Evolutionary conservation across 2,329 filamentous ascomycete species (phyloP), one percentile per base, ranked within the genome.

Genomic region (Emergomyces orientalis): DNA sequence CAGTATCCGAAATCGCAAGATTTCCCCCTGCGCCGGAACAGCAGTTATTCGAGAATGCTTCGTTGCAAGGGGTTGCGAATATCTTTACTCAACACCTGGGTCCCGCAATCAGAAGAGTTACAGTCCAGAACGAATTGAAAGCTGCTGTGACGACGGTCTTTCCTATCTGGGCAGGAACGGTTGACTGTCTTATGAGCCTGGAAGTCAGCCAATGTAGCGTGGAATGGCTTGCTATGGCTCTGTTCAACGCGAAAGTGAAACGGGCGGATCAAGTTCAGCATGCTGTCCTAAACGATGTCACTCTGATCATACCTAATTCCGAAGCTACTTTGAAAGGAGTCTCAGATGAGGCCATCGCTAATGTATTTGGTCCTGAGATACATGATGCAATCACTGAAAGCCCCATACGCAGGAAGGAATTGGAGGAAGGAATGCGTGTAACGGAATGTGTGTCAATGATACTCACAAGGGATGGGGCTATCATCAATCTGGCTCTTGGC

Each of bases 371-470:
- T 54, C 25, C 25, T 34, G 51, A 54, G 30, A 54, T 54, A 54
- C 51, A 54, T 54, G 30, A 54, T 14, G 51, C 51, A 54, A 54
- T 54, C 25, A 32, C 25, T n/a, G 51, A 54, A 54, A 54, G 51
- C 13, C 25, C 25, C 9, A 34, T 54, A 30, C 25, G 13, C 30
- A 54, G 51, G 9, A 51, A 27, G 47, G 9, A 51, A 54, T 32
- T 54, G 51, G 51, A 22, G 9, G 47, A 51, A 34, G 51, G 25
- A 30, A 54, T 30, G 51, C 51, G 17, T 54, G 51, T 54, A 34
- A 17, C 51, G 25, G 51, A 54, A 32, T 54, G 25, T 54, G 51
- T 54, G 51, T 54, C 25, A 54, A 54, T 54, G 51, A 54, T 54
- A 30, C 51, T 54, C 13, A 54, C 25, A 54, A 54, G 30, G 25